Conservation (phyloP, 2,329 filamentous ascomycete species). For the Cyphellophora attinorum region DNA sequence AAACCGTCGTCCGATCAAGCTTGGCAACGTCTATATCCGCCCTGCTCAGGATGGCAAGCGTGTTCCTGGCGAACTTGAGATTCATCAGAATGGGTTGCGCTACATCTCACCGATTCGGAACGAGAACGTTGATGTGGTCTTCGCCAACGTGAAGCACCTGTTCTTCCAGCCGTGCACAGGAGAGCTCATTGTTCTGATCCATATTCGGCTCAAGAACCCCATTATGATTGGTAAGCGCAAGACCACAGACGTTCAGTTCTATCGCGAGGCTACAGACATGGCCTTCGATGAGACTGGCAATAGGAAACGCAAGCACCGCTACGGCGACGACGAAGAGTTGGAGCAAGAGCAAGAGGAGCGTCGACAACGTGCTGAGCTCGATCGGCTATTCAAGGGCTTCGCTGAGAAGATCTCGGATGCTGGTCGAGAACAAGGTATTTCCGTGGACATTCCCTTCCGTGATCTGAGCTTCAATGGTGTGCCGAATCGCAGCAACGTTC, state of each 20-base stretch:
- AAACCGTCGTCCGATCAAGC: conserved; percentile 79
- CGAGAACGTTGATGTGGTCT: conserved; percentile 85
- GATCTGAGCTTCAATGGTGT: conserved; percentile 97
- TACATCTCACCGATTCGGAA: conserved; percentile 75
- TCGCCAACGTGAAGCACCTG: conserved; percentile 95
- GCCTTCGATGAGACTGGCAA: conserved; percentile 99
- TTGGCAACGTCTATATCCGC: conserved; percentile 92
- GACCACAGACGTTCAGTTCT: conserved; percentile 97
- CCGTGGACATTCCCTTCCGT: conserved; percentile 93
- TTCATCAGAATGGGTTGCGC: conserved; percentile 97
- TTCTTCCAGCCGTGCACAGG: conserved; percentile 98
- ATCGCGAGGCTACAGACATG: conserved; percentile 94
- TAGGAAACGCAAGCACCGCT: conserved; percentile 92
- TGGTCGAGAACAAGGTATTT: conserved; percentile 78
- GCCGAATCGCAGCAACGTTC: conserved; percentile 87
- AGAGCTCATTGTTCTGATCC: conserved; percentile 94
- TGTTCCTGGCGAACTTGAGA: conserved; percentile 89
- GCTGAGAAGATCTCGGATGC: conserved; percentile 97
- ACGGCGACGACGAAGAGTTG: conserved; percentile 97
- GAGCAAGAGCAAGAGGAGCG: conserved; percentile 97
- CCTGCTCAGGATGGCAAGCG: conserved; percentile 95
- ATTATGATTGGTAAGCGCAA: conserved; percentile 99
- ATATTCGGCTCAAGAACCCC: conserved; percentile 94
- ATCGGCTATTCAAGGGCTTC: conserved; percentile 91
- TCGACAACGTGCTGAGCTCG: conserved; percentile 78